phyloP scores from a whole-genome alignment of 192 early-diverging fungal genomes.

The Mortierella antarctica region DNA sequence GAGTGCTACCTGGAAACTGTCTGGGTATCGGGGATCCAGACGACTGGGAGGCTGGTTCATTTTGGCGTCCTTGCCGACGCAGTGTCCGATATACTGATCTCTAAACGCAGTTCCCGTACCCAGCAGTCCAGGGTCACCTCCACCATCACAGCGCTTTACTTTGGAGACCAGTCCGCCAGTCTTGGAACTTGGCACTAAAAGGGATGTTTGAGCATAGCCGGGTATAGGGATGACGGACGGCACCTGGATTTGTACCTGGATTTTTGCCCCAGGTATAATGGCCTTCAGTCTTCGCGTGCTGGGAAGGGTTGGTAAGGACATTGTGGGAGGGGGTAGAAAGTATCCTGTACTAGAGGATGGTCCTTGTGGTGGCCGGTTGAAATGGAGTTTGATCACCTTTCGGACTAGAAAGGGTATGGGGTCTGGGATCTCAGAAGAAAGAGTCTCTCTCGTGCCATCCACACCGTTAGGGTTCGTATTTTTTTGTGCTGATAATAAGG shows the following conservation, averaged over 20 bases:
- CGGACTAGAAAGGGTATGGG: conserved; percentile 36
- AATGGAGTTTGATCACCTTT: conserved; percentile 37
- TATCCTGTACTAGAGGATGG: conserved; percentile 20
- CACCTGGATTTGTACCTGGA: conserved; percentile 48
- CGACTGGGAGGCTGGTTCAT: not conserved
- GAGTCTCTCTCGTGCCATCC: not conserved
- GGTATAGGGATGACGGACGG: conserved; percentile 35
- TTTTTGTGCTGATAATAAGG: too few relatives aligned
- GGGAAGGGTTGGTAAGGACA: conserved; percentile 37
- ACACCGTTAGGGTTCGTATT: too few relatives aligned
- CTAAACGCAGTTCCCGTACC: too few relatives aligned
- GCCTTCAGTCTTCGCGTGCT: conserved; percentile 41
- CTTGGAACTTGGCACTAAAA: conserved; percentile 26
- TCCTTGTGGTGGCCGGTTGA: conserved; percentile 11
- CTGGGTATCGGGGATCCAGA: conserved; percentile 4
- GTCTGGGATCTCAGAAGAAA: not conserved
- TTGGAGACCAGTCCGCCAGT: conserved; percentile 22
- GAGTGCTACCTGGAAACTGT: conserved; percentile 44
- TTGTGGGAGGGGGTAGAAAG: conserved; percentile 30
- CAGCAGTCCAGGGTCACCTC: too few relatives aligned
- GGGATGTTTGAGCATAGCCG: conserved; percentile 30
- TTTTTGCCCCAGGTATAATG: conserved; percentile 42
- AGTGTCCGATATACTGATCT: too few relatives aligned
- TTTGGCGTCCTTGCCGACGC: too few relatives aligned
- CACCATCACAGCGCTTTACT: too few relatives aligned